Base-by-base conservation (phyloP, 2,329 filamentous ascomycete species). In the Ophiostoma sp. region DNA sequence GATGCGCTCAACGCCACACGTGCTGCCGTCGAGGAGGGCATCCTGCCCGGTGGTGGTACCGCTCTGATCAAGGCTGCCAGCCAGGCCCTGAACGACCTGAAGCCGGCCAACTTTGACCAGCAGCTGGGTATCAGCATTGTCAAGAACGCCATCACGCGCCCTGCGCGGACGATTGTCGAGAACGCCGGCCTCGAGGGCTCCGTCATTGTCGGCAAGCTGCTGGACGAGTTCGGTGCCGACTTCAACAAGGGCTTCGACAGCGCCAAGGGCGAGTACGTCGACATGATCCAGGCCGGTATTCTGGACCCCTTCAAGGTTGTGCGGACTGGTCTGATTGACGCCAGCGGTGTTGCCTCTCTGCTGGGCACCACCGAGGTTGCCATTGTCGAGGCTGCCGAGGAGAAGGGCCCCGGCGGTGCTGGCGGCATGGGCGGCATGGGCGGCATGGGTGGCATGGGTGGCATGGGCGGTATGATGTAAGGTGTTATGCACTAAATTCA, bases 201-300 rank as follows among this genome's bases (percentile, higher is more conserved):
- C 70, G 95, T 99, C 71, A 89, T 99, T 73, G 93, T 99, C 78
- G 95, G 95, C 81, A 99, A 99, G 89, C 91, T 99, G 76, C 95
- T 91, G 78, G 94, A 98, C 77, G 95, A 99, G 84, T 94, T 86
- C 79, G 93, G 87, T 79, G 80, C 80, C 75, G 94, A 99, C 82
- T 99, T 99, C 89, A 96, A 97, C 91, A 95, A 91, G 86, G 95
- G 95, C 74, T 99, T 93, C 84, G 93, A 99, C 87, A 95, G 91
- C 83, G 84, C 93, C 80, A 97, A 94, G 86, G 93, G 94, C 82
- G 92, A 98, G 85, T 99, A 97, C 83, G 93, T 97, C 75, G 94
- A 99, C 85, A 98, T 99, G 95, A 97, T 99, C 79, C 81, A 87
- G 73, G 88, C 93, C 75, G 95, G 95, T 90, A 99, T 99, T 81